These are phyloP conservation scores for Dissophora globulifera DNA, from an alignment of 192 early-diverging fungal species.

Conservation along the genomic window DNA sequence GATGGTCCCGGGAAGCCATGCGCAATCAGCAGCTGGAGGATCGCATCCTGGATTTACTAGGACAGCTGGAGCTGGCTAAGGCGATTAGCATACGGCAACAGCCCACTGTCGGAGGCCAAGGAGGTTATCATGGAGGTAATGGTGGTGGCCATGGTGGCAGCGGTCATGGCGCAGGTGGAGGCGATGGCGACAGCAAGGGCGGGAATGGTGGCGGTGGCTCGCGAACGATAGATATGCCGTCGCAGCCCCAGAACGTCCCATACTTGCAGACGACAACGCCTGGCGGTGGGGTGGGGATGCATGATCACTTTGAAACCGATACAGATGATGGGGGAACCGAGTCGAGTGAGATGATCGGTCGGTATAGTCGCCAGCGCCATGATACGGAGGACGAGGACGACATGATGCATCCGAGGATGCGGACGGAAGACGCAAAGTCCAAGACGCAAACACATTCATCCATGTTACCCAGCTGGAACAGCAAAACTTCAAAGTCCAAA, in stretches of 20 bases:
- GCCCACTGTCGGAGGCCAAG: not conserved
- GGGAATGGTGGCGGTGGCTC: conserved; percentile 7
- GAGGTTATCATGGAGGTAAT: not conserved
- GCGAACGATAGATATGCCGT: not conserved
- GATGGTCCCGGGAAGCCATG: conserved; percentile 29
- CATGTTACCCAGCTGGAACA: conserved; percentile 4
- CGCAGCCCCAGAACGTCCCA: conserved; percentile 23
- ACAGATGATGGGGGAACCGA: conserved; percentile 37
- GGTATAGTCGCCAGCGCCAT: conserved; percentile 17
- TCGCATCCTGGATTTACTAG: conserved; percentile 41
- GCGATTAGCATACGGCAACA: conserved; percentile 26
- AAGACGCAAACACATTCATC: too few relatives aligned
- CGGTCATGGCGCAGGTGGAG: not conserved
- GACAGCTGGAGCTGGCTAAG: conserved; percentile 33
- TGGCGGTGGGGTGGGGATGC: conserved; percentile 4
- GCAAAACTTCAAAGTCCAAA: conserved; percentile 16
- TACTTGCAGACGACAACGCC: not conserved
- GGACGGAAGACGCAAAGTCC: too few relatives aligned
- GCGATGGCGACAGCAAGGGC: not conserved
- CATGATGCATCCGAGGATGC: not conserved
- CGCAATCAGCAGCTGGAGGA: conserved; percentile 47
- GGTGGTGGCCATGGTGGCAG: not conserved
- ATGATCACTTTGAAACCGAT: conserved; percentile 21
- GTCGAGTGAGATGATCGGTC: conserved; percentile 43
- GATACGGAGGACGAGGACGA: conserved; percentile 32